Percentiles rank a stretch among this genome's conserved stretches.
Evolutionary conservation across 441 rosid species (phyloP).

Genomic region (Theobroma grandiflorum): DNA sequence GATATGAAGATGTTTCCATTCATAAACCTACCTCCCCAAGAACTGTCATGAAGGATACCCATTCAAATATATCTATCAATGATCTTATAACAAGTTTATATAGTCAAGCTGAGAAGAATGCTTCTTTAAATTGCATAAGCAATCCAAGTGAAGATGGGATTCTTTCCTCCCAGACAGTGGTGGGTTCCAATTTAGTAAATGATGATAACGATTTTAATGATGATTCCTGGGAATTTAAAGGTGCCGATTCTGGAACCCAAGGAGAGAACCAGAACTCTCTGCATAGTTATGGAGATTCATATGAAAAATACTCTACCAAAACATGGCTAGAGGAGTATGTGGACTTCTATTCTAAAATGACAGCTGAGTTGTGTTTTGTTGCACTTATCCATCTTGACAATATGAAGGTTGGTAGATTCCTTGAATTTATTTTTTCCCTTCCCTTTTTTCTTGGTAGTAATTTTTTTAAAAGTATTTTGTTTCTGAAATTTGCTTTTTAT

Average conservation of each 20-base stretch:
- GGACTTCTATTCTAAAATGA: slow-evolving; percentile 60
- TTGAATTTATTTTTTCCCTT: not conserved
- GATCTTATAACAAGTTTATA: slow-evolving; percentile 89
- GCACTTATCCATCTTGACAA: slow-evolving; percentile 51
- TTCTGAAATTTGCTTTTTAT: slow-evolving; percentile 39
- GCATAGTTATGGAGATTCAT: slow-evolving; percentile 33
- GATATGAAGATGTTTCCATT: slow-evolving; percentile 45
- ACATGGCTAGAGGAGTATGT: slow-evolving; percentile 43
- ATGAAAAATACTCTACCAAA: slow-evolving; percentile 30
- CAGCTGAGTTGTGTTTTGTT: slow-evolving; percentile 50
- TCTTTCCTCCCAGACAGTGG: slow-evolving; percentile 31
- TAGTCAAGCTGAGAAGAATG: slow-evolving; percentile 59
- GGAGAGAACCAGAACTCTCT: slow-evolving; percentile 37
- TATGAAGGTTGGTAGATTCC: slow-evolving; percentile 54
- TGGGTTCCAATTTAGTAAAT: slow-evolving; percentile 31
- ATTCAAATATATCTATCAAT: slow-evolving; percentile 51
- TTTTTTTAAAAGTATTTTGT: slow-evolving; percentile 28
- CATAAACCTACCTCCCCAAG: slow-evolving; percentile 32
- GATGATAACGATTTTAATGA: slow-evolving; percentile 54
- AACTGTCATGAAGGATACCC: slow-evolving; percentile 41
- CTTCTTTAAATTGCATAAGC: slow-evolving; percentile 41
- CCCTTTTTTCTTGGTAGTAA: not conserved
- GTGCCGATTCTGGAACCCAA: slow-evolving; percentile 43
- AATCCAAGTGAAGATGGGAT: slow-evolving; percentile 40
- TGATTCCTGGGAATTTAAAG: slow-evolving; percentile 78